These are phyloP conservation scores for Chlorophyllum brunneum DNA, from an alignment of 768 basidiomycete genomes.

Conservation along the genomic window DNA sequence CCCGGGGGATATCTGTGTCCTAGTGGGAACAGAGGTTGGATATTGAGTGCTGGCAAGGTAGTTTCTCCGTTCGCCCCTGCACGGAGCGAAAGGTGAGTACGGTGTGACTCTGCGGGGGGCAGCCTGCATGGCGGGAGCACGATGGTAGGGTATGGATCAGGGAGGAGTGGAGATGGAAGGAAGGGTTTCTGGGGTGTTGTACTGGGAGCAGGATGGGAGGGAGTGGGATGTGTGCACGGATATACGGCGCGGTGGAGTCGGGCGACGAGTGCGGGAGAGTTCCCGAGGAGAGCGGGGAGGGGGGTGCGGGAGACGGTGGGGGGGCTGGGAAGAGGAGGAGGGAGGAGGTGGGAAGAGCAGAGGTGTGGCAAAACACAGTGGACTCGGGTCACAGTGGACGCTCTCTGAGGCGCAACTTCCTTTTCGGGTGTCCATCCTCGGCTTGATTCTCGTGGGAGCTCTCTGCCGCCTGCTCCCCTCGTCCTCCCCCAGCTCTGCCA, in stretches of 20 bases:
- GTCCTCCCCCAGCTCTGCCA: background rate
- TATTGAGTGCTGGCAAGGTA: constrained; percentile 17
- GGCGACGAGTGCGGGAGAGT: constrained; percentile 27
- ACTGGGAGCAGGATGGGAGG: background rate
- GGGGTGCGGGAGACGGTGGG: constrained; percentile 10
- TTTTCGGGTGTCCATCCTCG: constrained; percentile 20
- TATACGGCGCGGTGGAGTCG: constrained; percentile 17
- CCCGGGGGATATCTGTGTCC: constrained; percentile 31
- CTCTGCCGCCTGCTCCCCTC: constrained; percentile 12
- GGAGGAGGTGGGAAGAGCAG: constrained; percentile 9
- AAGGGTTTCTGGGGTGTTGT: constrained; percentile 6
- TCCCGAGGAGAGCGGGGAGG: background rate
- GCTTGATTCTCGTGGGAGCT: constrained; percentile 16
- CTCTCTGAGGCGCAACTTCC: constrained; percentile 31
- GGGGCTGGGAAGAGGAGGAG: constrained; percentile 7
- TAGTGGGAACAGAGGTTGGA: constrained; percentile 20
- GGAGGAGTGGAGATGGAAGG: background rate
- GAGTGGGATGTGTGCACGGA: background rate
- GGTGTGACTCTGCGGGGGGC: constrained; percentile 20
- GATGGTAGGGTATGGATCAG: constrained; percentile 5
- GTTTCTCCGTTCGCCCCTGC: constrained; percentile 15
- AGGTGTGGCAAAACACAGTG: constrained; percentile 25
- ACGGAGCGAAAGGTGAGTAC: constrained; percentile 17
- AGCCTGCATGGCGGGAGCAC: constrained; percentile 15
- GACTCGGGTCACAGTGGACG: constrained; percentile 18